Base-by-base conservation (phyloP, 345 rosid genomes). In the Barbarea vulgaris region DNA sequence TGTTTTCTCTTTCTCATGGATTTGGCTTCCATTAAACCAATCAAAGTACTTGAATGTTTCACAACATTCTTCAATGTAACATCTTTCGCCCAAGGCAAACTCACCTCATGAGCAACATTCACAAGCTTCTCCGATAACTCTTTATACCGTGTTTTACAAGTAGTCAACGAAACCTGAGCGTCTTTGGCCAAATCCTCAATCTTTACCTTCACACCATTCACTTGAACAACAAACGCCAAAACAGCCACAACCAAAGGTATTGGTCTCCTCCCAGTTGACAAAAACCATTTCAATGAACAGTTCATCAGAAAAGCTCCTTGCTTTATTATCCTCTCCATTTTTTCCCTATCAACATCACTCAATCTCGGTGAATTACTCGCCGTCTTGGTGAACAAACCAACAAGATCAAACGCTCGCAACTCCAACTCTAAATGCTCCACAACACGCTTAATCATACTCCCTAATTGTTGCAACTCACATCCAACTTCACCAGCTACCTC, bases 41-140 rank as follows among this genome's bases (percentile, higher is more conserved):
- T 79, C 60, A 89, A 81, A 67, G 77, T 57, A 0, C 83, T 84
- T 0, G 88, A 91, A 81, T 87, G 86, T 72, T 83, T 87, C 69
- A 86, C 61, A 56, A 88, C 79, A 79, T 91, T 93, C 83, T 89
- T 90, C 61, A 84, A 76, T 0, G 83, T 81, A n/a, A 91, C 81
- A 72, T 91, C 88, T 75, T 87, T 84, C 15, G 90, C 95, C 96
- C 96, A 91, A 2, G 97, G 98, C 84, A 94, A 86, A 5, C 70
- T 0, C 15, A 70, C 18, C 64, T 75, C 90, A 44, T 82, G 81
- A 0, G 95, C 88, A 25, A 82, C 91, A 64, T 86, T 79, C 81
- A 91, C 96, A 21, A 88, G 89, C 27, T 73, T 81, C 80, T 78
- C 87, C 54, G 80, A 64, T 33, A 91, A 67, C 85, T 91, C 98